Evolutionary conservation across 768 basidiomycete genomes (phyloP), one percentile per base, ranked within the genome.

Genomic region (Floccularia luteovirens): DNA sequence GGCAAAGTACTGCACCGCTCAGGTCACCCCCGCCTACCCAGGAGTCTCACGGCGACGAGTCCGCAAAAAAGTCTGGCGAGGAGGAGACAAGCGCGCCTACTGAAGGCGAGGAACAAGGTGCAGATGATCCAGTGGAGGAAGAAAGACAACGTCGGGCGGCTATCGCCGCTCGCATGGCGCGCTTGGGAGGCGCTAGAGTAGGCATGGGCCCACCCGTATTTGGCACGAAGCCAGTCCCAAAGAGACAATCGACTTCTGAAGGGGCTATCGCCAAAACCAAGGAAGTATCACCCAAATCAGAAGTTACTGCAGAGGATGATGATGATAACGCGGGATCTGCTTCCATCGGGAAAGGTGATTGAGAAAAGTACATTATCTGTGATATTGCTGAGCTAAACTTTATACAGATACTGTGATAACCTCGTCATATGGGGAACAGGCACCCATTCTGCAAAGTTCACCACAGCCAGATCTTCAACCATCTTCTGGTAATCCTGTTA

Each of bases 161-260:
- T 8, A 82, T 97, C 53, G 90, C 91, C 23, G 90, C 90, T 17
- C 74, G 91, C 33, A 90, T 98, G 90, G 91, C 90, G 30, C 82
- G 84, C 44, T 71, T 97, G 13, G 93, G 93, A 21, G 93, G 90
- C 35, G 77, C 88, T 11, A 68, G 82, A 40, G 66, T 90, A 17
- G 88, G 87, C 3, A 85, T 94, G 83, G 75, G 68, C 1, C 80
- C 82, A 1, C 82, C 86, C 36, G 63, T 82, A 43, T 79, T 88
- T 59, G 79, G 75, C 11, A 68, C 67, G 44, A 62, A 64, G 39
- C 60, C 64, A 16, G 57, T 61, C 34, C 58, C 59, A 20, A 63
- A 59, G 51, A 64, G 53, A 39, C 49, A 52, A 43, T 47, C 58
- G 21, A 54, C 55, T 39, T 47, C 47, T 24, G 49, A 62, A 41